phyloP scores from a whole-genome alignment of 2,329 filamentous ascomycete species.

The Claviceps digitariae region DNA sequence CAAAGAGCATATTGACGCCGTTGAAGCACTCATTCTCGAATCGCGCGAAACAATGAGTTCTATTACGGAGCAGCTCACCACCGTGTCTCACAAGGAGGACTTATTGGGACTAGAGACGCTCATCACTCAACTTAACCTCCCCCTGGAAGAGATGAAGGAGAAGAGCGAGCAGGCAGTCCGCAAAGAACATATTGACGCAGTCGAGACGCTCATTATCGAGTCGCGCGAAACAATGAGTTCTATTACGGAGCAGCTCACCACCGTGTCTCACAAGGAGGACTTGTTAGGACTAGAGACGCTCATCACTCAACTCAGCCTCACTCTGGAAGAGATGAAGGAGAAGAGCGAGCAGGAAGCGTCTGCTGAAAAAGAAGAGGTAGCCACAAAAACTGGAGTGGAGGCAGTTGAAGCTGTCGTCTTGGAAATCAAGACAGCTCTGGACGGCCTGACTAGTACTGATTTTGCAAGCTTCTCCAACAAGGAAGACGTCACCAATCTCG shows the following conservation, averaged over 20 bases:
- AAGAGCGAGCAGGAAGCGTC: slow-evolving; percentile 37
- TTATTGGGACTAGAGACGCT: slow-evolving; percentile 64
- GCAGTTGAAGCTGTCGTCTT: slow-evolving; percentile 67
- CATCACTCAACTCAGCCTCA: slow-evolving; percentile 60
- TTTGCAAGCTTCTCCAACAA: slow-evolving; percentile 59
- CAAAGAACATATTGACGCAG: slow-evolving; percentile 49
- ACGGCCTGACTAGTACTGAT: slow-evolving; percentile 59
- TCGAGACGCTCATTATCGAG: slow-evolving; percentile 56
- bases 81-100: slow-evolving; percentile 64
- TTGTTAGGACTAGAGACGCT: slow-evolving; percentile 66
- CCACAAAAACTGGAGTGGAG: slow-evolving; percentile 73
- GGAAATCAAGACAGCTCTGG: slow-evolving; percentile 71
- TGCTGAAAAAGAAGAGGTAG: slow-evolving; percentile 39
- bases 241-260: slow-evolving; percentile 53
- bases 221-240: slow-evolving; percentile 60
- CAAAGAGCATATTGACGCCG: slow-evolving; percentile 49
- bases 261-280: slow-evolving; percentile 64
- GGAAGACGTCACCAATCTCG: slow-evolving; percentile 53
- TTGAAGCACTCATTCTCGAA: slow-evolving; percentile 56
- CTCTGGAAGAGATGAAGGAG: slow-evolving; percentile 61
- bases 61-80: slow-evolving; percentile 53
- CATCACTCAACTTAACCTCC: slow-evolving; percentile 60
- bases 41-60: slow-evolving; percentile 60
- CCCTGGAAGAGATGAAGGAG: slow-evolving; percentile 61
- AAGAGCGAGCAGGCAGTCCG: slow-evolving; percentile 43